Evolutionary conservation across 495 filamentous ascomycete species (phyloP).

Genomic region (Physcia stellaris): DNA sequence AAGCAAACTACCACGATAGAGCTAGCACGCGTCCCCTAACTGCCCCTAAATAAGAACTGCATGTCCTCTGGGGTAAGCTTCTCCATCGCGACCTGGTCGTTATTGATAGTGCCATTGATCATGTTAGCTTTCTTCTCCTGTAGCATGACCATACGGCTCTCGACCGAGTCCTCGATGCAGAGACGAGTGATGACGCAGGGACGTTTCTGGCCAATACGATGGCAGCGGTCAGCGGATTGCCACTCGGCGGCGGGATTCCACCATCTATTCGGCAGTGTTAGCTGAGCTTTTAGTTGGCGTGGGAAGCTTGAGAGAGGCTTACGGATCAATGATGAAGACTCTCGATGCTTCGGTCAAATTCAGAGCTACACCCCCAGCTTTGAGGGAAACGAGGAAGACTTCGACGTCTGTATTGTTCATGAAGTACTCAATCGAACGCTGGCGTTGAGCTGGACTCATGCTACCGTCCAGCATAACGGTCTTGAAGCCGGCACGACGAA

Average conservation of each 20-base stretch:
- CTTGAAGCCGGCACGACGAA: conserved; percentile 86
- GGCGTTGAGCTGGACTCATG: conserved; percentile 86
- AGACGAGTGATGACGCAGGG: conserved; percentile 90
- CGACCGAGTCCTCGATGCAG: conserved; percentile 90
- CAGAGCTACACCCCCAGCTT: conserved; percentile 88
- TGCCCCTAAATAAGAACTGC: conserved; percentile 82
- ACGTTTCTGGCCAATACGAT: conserved; percentile 88
- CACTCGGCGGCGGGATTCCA: conserved; percentile 98
- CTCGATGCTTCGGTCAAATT: conserved; percentile 89
- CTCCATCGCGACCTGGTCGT: conserved; percentile 74
- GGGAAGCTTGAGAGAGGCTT: conserved; percentile 25
- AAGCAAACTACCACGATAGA: no score
- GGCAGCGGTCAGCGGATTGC: conserved; percentile 92
- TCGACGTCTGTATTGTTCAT: conserved; percentile 89
- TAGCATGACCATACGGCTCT: conserved; percentile 82
- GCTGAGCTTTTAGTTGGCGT: background rate
- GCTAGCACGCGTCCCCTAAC: no score
- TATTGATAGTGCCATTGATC: conserved; percentile 91
- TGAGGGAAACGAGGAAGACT: conserved; percentile 87
- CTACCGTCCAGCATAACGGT: conserved; percentile 94
- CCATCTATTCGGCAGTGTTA: conserved; percentile 48
- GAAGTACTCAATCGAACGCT: conserved; percentile 84
- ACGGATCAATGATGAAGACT: conserved; percentile 92
- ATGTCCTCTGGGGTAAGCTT: conserved; percentile 82
- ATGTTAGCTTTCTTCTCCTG: conserved; percentile 97